Percentiles rank a stretch among this genome's conserved stretches.
phyloP scores from a whole-genome alignment of 2,329 filamentous ascomycete species.

The Capronia americana region DNA sequence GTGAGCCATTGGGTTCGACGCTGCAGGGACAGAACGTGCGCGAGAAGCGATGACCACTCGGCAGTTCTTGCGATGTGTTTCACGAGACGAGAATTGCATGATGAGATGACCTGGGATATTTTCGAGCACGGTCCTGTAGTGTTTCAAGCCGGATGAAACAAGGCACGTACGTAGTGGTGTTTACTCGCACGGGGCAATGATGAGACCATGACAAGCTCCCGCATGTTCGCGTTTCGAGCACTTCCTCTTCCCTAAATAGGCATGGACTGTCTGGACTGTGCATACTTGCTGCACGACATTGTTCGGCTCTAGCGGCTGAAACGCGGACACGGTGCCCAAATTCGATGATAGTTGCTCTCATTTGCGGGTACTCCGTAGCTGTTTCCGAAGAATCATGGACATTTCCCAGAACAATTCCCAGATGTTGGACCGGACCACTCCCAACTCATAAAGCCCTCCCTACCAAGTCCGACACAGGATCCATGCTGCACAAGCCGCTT shows the following conservation, averaged over 20 bases:
- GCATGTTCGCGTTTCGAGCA: neutral
- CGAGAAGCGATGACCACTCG: slow-evolving; percentile 34
- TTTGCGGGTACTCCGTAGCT: neutral
- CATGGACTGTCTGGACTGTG: slow-evolving; percentile 14
- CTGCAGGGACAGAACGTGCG: slow-evolving; percentile 38
- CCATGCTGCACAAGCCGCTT: slow-evolving; percentile 4
- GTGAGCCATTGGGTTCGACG: slow-evolving; percentile 41
- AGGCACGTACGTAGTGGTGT: neutral
- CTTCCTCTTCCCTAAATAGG: slow-evolving; percentile 3
- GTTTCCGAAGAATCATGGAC: neutral
- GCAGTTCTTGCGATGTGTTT: slow-evolving; percentile 7
- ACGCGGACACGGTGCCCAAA: slow-evolving; percentile 7
- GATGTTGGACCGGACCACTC: neutral
- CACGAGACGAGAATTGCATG: neutral
- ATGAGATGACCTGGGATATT: neutral
- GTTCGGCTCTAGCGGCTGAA: slow-evolving; percentile 14
- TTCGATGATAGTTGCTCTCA: neutral
- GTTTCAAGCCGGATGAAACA: slow-evolving; percentile 20
- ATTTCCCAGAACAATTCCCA: neutral
- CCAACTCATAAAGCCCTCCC: neutral
- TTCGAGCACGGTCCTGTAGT: neutral
- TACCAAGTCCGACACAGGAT: neutral
- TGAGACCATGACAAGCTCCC: slow-evolving; percentile 9
- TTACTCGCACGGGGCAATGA: neutral
- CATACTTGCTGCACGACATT: slow-evolving; percentile 23